Evolutionary conservation across 1,284 basidiomycete species (phyloP).

Genomic region (Moesziomyces sp.): DNA sequence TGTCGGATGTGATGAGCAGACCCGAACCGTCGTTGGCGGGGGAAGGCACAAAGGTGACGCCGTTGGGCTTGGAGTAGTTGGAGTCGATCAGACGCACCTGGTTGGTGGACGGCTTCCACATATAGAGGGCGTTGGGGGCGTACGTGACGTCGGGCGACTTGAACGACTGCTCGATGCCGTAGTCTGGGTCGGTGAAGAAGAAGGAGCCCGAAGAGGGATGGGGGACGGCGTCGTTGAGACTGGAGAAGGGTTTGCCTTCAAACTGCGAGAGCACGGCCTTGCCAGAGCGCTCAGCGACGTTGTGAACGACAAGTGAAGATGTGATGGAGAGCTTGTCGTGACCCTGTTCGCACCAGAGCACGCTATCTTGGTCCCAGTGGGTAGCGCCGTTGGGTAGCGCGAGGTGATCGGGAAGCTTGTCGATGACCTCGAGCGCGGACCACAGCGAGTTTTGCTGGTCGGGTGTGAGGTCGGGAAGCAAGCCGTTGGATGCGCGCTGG

Average conservation of each 20-base stretch:
- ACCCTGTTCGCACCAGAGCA: constrained; percentile 54
- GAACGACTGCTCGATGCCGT: constrained; percentile 53
- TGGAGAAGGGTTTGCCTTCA: constrained; percentile 45
- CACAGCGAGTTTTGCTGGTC: constrained; percentile 25
- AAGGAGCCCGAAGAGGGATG: constrained; percentile 40
- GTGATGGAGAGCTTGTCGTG: constrained; percentile 19
- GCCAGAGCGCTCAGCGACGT: constrained; percentile 13
- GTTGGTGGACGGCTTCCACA: constrained; percentile 33
- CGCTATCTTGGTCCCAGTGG: constrained; percentile 34
- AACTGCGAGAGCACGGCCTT: constrained; percentile 11
- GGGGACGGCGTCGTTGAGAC: constrained; percentile 49
- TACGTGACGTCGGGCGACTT: constrained; percentile 28
- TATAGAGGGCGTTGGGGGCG: constrained; percentile 48
- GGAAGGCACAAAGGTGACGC: constrained; percentile 45
- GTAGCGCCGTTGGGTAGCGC: constrained; percentile 45
- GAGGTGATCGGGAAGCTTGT: constrained; percentile 21
- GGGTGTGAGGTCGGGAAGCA: constrained; percentile 18
- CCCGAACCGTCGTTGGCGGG: constrained; percentile 32
- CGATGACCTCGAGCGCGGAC: constrained; percentile 21
- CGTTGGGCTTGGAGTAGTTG: constrained; percentile 48
- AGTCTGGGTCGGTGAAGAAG: constrained; percentile 56
- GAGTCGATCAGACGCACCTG: constrained; percentile 36
- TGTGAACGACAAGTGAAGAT: constrained; percentile 35
- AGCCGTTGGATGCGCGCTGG: background rate
- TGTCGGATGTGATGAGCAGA: constrained; percentile 43